These are phyloP conservation scores for Aspergillus oerlinghausenensis DNA, from an alignment of 2,329 filamentous ascomycete genomes.

Conservation along the genomic window DNA sequence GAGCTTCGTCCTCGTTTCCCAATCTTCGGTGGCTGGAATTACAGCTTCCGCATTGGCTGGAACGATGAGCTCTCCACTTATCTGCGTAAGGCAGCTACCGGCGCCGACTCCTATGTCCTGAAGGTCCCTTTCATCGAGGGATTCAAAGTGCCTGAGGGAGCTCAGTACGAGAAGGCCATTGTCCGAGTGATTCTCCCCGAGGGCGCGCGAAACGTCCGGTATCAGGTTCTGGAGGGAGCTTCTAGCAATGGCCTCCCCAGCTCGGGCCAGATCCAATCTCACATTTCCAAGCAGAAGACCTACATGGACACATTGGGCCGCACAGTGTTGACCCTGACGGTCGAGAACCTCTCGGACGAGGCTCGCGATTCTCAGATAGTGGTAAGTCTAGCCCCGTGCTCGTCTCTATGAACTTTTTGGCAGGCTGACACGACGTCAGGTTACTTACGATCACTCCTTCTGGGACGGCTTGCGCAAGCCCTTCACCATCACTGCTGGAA, in stretches of 20 bases:
- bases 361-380: conserved; percentile 77
- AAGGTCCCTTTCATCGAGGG: conserved; percentile 93
- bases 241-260: conserved; percentile 64
- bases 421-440: conserved; percentile 24
- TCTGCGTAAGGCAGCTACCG: conserved; percentile 57
- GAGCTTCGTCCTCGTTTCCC: conserved; percentile 93
- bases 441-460: conserved; percentile 82
- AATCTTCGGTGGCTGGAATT: conserved; percentile 97
- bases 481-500: conserved; percentile 69
- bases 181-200: conserved; percentile 85
- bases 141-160: conserved; percentile 76
- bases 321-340: conserved; percentile 73
- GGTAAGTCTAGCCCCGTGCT: conserved; percentile 36
- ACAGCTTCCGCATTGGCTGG: conserved; percentile 95
- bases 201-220: conserved; percentile 61
- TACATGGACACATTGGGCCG: conserved; percentile 93
- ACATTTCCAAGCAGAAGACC: conserved; percentile 68
- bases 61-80: conserved; percentile 78
- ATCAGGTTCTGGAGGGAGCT: conserved; percentile 72
- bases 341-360: conserved; percentile 85
- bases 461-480: conserved; percentile 78
- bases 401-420: background rate
- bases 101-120: conserved; percentile 70
- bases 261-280: conserved; percentile 46
- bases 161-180: conserved; percentile 77